Percentiles rank a stretch among this genome's conserved stretches.
These are phyloP conservation scores for Bothriochloa decipiens DNA, from an alignment of 176 grass and related monocot species.

Conservation along the genomic window DNA sequence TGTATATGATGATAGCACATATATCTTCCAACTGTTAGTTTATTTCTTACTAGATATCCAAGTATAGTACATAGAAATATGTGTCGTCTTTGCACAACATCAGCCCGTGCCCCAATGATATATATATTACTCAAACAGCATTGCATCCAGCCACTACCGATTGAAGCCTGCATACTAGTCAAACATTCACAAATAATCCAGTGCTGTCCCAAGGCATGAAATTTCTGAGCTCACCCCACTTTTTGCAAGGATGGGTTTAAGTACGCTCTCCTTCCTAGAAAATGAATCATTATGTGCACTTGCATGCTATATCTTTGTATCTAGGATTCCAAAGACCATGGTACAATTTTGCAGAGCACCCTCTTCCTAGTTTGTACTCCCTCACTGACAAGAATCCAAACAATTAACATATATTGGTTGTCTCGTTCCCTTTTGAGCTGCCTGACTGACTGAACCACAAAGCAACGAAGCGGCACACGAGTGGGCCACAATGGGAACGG, in stretches of 20 bases:
- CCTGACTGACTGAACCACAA: conserved; percentile 9
- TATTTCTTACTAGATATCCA: not conserved
- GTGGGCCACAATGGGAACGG: conserved; percentile 26
- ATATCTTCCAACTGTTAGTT: not conserved
- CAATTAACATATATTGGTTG: conserved; percentile 6
- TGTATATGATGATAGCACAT: not conserved
- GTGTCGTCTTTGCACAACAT: not conserved
- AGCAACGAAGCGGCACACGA: conserved; percentile 44
- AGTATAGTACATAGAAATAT: conserved; percentile 2
- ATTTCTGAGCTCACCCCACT: conserved; percentile 18
- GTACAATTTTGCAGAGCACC: conserved; percentile 41
- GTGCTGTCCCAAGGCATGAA: conserved; percentile 21
- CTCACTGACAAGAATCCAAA: conserved; percentile 44
- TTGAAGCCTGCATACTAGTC: conserved; percentile 31
- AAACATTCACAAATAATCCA: conserved; percentile 34
- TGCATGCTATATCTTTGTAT: conserved; percentile 41
- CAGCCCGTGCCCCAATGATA: not conserved
- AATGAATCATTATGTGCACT: conserved; percentile 53
- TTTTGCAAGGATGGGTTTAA: conserved; percentile 41
- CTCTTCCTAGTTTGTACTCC: conserved; percentile 33
- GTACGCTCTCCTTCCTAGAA: conserved; percentile 42
- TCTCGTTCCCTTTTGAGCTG: conserved; percentile 34
- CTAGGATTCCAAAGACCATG: conserved; percentile 50
- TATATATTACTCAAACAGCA: not conserved
- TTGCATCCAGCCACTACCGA: not conserved